A percentile compares a stretch with the other conserved stretches of the same genome.
Evolutionary conservation across 2,329 filamentous ascomycete genomes (phyloP).

Genomic region (Colletotrichum orchidophilum): DNA sequence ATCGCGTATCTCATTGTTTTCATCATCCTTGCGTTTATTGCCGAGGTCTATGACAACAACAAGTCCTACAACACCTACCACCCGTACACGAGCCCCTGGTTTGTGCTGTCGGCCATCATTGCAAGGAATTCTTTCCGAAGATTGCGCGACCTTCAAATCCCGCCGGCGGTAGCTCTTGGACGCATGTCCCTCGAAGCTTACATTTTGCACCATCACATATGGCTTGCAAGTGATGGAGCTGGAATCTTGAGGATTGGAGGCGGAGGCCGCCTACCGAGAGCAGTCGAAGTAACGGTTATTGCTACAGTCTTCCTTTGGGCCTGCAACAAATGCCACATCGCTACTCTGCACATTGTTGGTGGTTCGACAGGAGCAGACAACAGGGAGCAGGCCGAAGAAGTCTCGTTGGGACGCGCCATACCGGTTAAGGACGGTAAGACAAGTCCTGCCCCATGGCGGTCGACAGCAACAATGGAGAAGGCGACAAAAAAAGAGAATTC

Average conservation of each 20-base stretch:
- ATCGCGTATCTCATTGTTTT: constrained; percentile 20
- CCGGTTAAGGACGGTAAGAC: constrained; percentile 23
- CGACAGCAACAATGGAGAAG: constrained; percentile 4
- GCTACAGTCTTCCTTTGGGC: constrained; percentile 37
- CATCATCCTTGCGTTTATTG: constrained; percentile 25
- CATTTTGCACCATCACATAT: constrained; percentile 66
- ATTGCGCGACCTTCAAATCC: constrained; percentile 55
- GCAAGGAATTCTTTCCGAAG: constrained; percentile 56
- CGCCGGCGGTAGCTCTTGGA: constrained; percentile 60
- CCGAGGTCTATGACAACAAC: constrained; percentile 10
- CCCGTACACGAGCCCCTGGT: constrained; percentile 31
- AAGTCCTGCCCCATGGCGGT: constrained; percentile 21
- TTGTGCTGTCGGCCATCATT: constrained; percentile 54
- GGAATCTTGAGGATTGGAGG: constrained; percentile 51
- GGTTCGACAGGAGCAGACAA: constrained; percentile 10
- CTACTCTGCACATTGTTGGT: constrained; percentile 10
- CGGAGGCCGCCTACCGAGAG: constrained; percentile 10
- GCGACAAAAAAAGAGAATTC: neutral
- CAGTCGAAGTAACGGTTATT: constrained; percentile 37
- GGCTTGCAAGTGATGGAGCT: constrained; percentile 64
- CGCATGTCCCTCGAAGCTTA: constrained; percentile 63
- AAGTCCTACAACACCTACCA: constrained; percentile 30
- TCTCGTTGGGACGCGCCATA: constrained; percentile 1
- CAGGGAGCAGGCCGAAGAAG: neutral
- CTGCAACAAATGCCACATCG: constrained; percentile 18